Percentiles rank a stretch among this genome's conserved stretches.
Conservation (phyloP, 2,329 filamentous ascomycete genomes). For the Alternaria ethzedia region DNA sequence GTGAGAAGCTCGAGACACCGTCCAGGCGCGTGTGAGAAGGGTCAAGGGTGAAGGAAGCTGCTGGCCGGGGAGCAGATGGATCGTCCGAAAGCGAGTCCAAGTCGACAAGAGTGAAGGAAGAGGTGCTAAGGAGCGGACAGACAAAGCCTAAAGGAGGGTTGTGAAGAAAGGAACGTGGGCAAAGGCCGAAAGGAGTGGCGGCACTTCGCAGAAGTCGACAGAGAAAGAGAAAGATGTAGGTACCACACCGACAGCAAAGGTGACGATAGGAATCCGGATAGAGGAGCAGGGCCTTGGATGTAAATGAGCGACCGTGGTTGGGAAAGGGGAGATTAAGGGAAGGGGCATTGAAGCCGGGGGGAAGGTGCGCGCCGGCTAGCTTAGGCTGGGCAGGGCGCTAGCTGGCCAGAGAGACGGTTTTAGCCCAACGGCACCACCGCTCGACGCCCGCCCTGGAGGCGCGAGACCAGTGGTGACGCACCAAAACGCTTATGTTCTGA, state of each 20-base stretch:
- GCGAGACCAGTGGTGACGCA: constrained; percentile 22
- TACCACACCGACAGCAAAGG: constrained; percentile 45
- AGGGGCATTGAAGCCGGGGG: constrained; percentile 40
- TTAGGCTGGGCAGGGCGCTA: constrained; percentile 12
- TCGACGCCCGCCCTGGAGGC: constrained; percentile 22
- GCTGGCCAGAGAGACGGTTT: constrained; percentile 11
- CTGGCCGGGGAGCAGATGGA: constrained; percentile 46
- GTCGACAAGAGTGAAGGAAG: constrained; percentile 36
- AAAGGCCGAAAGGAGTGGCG: constrained; percentile 53
- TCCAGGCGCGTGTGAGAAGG: constrained; percentile 43
- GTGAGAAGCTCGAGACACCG: constrained; percentile 39
- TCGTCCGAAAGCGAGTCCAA: constrained; percentile 48
- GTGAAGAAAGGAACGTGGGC: constrained; percentile 47
- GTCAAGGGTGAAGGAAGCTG: constrained; percentile 48
- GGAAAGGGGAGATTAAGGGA: constrained; percentile 45
- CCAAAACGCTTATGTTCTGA: constrained; percentile 20
- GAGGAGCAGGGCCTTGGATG: constrained; percentile 42
- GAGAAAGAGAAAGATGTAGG: constrained; percentile 46
- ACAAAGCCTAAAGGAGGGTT: constrained; percentile 43
- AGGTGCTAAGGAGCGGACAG: constrained; percentile 49
- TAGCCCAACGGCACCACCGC: constrained; percentile 21
- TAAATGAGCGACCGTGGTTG: constrained; percentile 44
- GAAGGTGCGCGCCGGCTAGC: constrained; percentile 26
- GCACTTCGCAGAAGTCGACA: constrained; percentile 50
- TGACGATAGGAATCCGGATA: constrained; percentile 44